Conservation (phyloP, 1,284 basidiomycete species). For the Cryptococcus amylolentus region DNA sequence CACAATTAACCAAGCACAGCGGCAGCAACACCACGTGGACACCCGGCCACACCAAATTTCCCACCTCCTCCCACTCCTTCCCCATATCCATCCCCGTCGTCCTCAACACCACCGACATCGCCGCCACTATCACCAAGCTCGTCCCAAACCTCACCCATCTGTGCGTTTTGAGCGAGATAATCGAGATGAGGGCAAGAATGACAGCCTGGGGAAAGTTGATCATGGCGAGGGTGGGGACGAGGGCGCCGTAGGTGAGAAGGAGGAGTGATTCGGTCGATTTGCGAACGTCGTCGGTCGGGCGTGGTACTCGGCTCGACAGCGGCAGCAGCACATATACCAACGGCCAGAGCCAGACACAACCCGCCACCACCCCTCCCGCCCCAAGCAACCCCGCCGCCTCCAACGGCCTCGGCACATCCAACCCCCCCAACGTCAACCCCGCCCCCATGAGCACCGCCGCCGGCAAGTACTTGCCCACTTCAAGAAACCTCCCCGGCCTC, state of each 20-base stretch:
- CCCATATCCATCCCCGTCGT: slow-evolving; percentile 12
- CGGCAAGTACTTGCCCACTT: slow-evolving; percentile 84
- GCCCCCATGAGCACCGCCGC: slow-evolving; percentile 76
- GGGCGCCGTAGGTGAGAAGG: slow-evolving; percentile 65
- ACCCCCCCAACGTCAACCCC: slow-evolving; percentile 74
- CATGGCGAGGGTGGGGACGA: slow-evolving; percentile 77
- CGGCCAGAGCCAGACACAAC: slow-evolving; percentile 20
- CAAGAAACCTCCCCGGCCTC: slow-evolving; percentile 70
- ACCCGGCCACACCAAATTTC: slow-evolving; percentile 42
- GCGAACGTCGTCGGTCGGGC: slow-evolving; percentile 58
- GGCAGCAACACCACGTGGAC: slow-evolving; percentile 38
- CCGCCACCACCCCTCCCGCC: slow-evolving; percentile 14
- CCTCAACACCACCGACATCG: slow-evolving; percentile 3
- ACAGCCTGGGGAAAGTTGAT: slow-evolving; percentile 86
- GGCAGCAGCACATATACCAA: slow-evolving; percentile 20
- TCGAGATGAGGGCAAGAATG: slow-evolving; percentile 61
- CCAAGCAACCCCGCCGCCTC: slow-evolving; percentile 50
- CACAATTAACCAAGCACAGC: slow-evolving; percentile 13
- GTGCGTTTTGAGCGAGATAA: slow-evolving; percentile 32
- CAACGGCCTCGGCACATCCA: slow-evolving; percentile 67
- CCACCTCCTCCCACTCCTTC: slow-evolving; percentile 40
- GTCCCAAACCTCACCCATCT: slow-evolving; percentile 1
- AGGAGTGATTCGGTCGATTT: slow-evolving; percentile 24
- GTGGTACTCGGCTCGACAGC: slow-evolving; percentile 8
- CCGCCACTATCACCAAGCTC: slow-evolving; percentile 3